Percentiles rank a stretch among this genome's conserved stretches.
Conservation (phyloP, 768 basidiomycete genomes). For the Kwoniella sp. region DNA sequence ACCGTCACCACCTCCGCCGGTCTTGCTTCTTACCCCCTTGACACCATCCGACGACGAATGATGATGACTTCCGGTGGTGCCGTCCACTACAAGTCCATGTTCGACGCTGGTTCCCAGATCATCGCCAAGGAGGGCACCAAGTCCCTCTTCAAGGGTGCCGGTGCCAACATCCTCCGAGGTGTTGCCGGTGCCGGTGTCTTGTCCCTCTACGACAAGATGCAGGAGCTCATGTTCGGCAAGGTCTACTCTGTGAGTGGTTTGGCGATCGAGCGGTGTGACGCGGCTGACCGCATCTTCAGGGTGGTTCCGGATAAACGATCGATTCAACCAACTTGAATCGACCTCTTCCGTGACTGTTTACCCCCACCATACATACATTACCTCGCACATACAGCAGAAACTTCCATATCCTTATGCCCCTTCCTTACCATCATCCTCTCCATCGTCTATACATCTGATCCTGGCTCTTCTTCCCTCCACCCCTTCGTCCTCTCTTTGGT, state of each 20-base stretch:
- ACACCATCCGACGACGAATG: conserved; percentile 89
- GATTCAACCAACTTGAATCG: conserved; percentile 12
- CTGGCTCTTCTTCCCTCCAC: conserved; percentile 3
- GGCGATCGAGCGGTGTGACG: not conserved
- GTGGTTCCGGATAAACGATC: conserved; percentile 47
- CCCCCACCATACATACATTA: conserved; percentile 5
- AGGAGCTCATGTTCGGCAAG: conserved; percentile 91
- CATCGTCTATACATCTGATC: conserved; percentile 6
- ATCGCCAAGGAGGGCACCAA: conserved; percentile 89
- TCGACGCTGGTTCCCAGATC: conserved; percentile 92
- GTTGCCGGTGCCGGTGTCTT: conserved; percentile 99
- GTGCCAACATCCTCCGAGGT: conserved; percentile 91
- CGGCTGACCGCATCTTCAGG: conserved; percentile 20
- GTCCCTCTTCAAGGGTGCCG: conserved; percentile 99
- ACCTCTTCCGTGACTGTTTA: not conserved
- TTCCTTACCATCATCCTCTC: conserved; percentile 5
- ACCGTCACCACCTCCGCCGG: conserved; percentile 99
- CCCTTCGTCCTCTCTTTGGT: conserved; percentile 6
- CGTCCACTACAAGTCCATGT: conserved; percentile 98
- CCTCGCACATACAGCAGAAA: conserved; percentile 12
- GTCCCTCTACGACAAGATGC: conserved; percentile 98
- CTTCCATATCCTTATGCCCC: conserved; percentile 1
- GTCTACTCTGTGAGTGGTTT: conserved; percentile 92
- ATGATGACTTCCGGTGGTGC: conserved; percentile 99
- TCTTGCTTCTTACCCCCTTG: conserved; percentile 69